Evolutionary conservation across 257 asterid species (phyloP), one percentile per base, ranked within the genome.

Genomic region (Capsicum pubescens): DNA sequence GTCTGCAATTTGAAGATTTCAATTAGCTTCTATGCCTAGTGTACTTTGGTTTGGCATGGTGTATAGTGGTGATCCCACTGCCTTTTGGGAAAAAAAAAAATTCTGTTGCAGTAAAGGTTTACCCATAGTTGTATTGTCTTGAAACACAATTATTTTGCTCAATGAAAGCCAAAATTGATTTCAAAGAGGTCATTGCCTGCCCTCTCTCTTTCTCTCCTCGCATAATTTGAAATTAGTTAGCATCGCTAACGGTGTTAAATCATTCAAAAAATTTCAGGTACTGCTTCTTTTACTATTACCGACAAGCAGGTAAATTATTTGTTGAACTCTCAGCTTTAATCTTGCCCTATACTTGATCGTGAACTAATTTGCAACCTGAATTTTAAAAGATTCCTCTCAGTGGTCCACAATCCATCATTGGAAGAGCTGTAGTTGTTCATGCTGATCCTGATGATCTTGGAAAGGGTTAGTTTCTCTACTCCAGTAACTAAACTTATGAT

Each of bases 351-450:
- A 12, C 17, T 50, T 52, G 44, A 21, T 13, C n/a, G 69, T 69
- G 48, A 44, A 85, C 66, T 77, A 7, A 11, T 48, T 11, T n/a
- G 13, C 32, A 6, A 50, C 50, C 55, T 39, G 69, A 42, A 54
- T 1, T 17, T 16, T 57, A 58, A 83, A 88, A 97, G 99, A 95
- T 97, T 84, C 98, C 99, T 36, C 93, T 97, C 81, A 84, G 90
- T 50, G 99, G 99, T 84, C 89, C 93, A 21, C 77, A 92, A 86
- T 93, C 99, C 83, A 86, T 97, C 57, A 87, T 97, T 86, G 99
- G 99, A 89, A 92, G 99, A 84, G 99, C 99, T 63, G 99, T 97
- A n/a, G 99, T 97, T 82, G 98, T 97, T 79, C 99, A 97, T 90
- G 97, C 88, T 63, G 99, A 97, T 86, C 97, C 97, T 26, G 99